Evolutionary conservation across 2,329 filamentous ascomycete species (phyloP).

Genomic region (Fonsecaea monophora): DNA sequence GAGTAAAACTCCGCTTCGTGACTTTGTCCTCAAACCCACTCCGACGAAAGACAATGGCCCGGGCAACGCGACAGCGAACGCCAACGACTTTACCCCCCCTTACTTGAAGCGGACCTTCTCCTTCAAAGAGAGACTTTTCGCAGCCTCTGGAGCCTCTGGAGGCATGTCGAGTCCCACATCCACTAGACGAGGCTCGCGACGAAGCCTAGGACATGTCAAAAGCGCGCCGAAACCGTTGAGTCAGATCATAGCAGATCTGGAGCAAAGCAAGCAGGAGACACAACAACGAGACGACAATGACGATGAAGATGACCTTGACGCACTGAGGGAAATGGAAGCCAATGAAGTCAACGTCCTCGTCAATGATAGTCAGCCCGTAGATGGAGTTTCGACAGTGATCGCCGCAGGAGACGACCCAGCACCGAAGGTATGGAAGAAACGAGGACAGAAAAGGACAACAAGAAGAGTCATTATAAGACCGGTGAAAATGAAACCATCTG

Average conservation of each 20-base stretch:
- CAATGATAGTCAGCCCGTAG: conserved; percentile 47
- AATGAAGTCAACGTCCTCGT: conserved; percentile 44
- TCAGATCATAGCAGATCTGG: conserved; percentile 35
- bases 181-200: conserved; percentile 29
- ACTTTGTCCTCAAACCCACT: conserved; percentile 25
- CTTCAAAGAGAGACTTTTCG: conserved; percentile 41
- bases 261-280: conserved; percentile 17
- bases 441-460: conserved; percentile 58
- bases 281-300: conserved; percentile 6
- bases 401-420: conserved; percentile 25
- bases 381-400: conserved; percentile 25
- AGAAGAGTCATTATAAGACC: conserved; percentile 54
- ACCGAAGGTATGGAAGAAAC: conserved; percentile 51
- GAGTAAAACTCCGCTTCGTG: conserved; percentile 40
- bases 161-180: conserved; percentile 17
- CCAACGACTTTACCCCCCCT: conserved; percentile 35
- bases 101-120: conserved; percentile 38
- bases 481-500: conserved; percentile 39
- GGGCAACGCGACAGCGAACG: conserved; percentile 5
- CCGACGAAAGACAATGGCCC: conserved; percentile 13
- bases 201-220: conserved; percentile 21
- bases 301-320: conserved; percentile 53
- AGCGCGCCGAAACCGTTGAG: conserved; percentile 32
- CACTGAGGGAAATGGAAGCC: conserved; percentile 53
- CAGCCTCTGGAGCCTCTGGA: conserved; percentile 23